Evolutionary conservation across 495 filamentous ascomycete genomes (phyloP).

Genomic region (Aspergillus avenaceus): DNA sequence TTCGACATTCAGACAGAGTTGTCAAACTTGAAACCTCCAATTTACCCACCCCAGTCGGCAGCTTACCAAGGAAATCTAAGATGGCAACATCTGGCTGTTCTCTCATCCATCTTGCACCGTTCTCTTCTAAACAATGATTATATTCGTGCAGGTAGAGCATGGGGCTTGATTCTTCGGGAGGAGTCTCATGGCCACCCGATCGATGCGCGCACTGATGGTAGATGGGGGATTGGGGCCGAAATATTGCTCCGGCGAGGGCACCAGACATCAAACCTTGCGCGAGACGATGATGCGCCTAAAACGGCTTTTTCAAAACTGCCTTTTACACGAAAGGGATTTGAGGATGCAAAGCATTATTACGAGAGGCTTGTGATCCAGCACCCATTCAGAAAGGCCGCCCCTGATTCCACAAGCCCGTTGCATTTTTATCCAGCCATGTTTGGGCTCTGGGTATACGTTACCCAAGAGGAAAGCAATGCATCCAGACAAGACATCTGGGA

Average conservation of each 20-base stretch:
- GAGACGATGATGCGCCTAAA: background rate
- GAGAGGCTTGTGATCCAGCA: slow-evolving; percentile 65
- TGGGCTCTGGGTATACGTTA: slow-evolving; percentile 59
- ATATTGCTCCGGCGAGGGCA: slow-evolving; percentile 50
- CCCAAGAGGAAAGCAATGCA: slow-evolving; percentile 46
- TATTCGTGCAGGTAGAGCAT: slow-evolving; percentile 58
- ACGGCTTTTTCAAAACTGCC: slow-evolving; percentile 7
- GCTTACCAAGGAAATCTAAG: slow-evolving; percentile 37
- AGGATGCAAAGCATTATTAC: slow-evolving; percentile 58
- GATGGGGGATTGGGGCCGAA: slow-evolving; percentile 71
- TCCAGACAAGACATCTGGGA: slow-evolving; percentile 23
- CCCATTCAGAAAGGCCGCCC: slow-evolving; percentile 48
- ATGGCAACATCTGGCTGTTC: slow-evolving; percentile 54
- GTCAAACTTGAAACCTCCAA: slow-evolving; percentile 26
- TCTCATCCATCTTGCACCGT: slow-evolving; percentile 59
- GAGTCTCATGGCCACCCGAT: slow-evolving; percentile 45
- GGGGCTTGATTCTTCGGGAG: slow-evolving; percentile 59
- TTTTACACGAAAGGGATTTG: slow-evolving; percentile 51
- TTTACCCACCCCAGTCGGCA: slow-evolving; percentile 34
- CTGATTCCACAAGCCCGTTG: slow-evolving; percentile 42
- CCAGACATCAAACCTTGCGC: slow-evolving; percentile 9
- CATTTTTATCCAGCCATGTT: slow-evolving; percentile 68
- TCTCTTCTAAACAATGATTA: slow-evolving; percentile 59
- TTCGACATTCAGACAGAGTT: slow-evolving; percentile 18
- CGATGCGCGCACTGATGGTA: slow-evolving; percentile 50